Evolutionary conservation across 129 eudicot genomes (phyloP), one percentile per base, ranked within the genome.

Genomic region (Logfia minima): DNA sequence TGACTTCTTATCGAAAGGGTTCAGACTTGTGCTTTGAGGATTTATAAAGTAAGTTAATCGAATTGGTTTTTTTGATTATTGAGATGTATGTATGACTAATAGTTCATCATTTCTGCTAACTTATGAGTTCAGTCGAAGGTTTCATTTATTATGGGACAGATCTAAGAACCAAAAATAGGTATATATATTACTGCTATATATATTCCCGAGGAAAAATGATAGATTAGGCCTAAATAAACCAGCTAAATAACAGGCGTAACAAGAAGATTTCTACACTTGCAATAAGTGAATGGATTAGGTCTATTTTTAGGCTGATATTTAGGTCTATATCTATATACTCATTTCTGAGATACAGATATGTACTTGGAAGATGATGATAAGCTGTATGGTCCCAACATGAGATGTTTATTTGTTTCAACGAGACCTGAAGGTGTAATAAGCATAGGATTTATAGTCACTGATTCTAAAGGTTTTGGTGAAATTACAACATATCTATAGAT

Each of bases 1-100:
- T 74, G 84, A 81, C 84, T 81, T 81, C 60, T 81, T 81, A 71
- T 81, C 84, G 10, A 75, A 81, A 29, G 84, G 84, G 43, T 81
- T 81, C 76, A 68, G 76, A 48, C 80, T 81, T 61, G 84, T 81
- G 70, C 65, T 81, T 32, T 81, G 52, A 81, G 63, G 29, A 68
- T 39, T 45, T 3, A 31, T 41, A 58, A 29, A n/a, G 84, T 81
- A 70, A 61, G 77, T 58, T 22, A 11, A 59, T 24, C 41, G 28
- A 58, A 52, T 31, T 65, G 55, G 8, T 48, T 8, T 76, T 31
- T 41, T 18, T 51, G 55, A 65, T 51, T 66, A 7, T 66, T 65
- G 5, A 19, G 52, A 68, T 76, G 24, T 76, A 18, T 14, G 4
- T 68, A 48, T 48, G 22, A 66, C 32, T 65, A 18, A 64, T n/a